Base-by-base conservation (phyloP, 148 eudicot genomes). In the Polygonum maritimum region DNA sequence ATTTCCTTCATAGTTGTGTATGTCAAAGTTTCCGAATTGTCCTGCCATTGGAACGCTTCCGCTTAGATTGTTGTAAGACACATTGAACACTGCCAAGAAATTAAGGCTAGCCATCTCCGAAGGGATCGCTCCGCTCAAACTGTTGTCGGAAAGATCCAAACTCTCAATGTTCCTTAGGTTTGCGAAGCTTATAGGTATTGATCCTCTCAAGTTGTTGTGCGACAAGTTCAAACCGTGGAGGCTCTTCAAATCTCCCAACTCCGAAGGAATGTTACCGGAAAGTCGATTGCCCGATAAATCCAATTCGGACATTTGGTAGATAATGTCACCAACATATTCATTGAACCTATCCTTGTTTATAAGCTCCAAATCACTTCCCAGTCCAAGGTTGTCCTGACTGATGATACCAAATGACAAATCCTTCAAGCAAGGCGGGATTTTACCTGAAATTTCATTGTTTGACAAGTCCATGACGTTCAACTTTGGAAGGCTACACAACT, bases 141-240 rank as follows among this genome's bases (percentile, higher is more conserved):
- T 48, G 36, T 81, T 81, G 76, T 69, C 22, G 2, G 84, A 81
- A 40, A 81, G 65, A 60, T 80, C 79, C 6, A 81, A 39, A 69
- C 83, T 78, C 57, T 81, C 80, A 11, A 81, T 63, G 7, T 21
- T 14, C 10, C 33, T 16, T 22, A 81, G 33, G 2, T 39, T 60
- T 2, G 80, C 69, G 16, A 81, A 70, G 26, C 41, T 78, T 0
- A 3, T 7, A 0, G 83, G 79, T 3, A 81, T 81, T 5, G 60
- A 45, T 0, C 83, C 80, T 0, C n/a, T 15, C 52, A 81, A 71
- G 31, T 16, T 36, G 69, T 78, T 76, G 51, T 70, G 82, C 1
- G 82, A 75, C 44, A 79, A 10, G 7, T 79, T 79, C 44, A 79
- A 35, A 5, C 36, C 16, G 0, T 13, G 40, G 1, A 78, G 38